These are phyloP conservation scores for Saccharomyces hybrid DNA, from an alignment of 1,139 yeast species.

Conservation along the genomic window DNA sequence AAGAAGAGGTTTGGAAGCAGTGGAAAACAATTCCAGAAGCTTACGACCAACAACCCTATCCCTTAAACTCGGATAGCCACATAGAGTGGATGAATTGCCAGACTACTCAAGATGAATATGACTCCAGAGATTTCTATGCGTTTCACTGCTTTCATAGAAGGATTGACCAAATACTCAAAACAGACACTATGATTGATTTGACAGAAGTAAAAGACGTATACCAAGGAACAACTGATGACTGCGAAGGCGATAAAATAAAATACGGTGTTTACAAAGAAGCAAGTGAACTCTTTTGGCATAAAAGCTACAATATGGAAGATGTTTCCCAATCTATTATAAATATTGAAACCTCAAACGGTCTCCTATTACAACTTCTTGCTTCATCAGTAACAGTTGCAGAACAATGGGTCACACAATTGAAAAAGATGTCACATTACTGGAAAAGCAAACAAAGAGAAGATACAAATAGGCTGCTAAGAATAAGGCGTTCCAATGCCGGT, in stretches of 20 bases:
- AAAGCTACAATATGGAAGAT: slow-evolving; percentile 9
- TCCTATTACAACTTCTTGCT: slow-evolving; percentile 50
- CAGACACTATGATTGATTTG: slow-evolving; percentile 59
- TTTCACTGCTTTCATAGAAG: slow-evolving; percentile 57
- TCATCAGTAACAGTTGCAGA: slow-evolving; percentile 44
- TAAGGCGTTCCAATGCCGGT: slow-evolving; percentile 43
- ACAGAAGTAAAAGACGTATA: slow-evolving; percentile 35
- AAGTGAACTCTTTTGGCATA: slow-evolving; percentile 40
- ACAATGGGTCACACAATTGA: slow-evolving; percentile 56
- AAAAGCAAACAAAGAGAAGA: slow-evolving; percentile 40
- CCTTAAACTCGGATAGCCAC: slow-evolving; percentile 42
- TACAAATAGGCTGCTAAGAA: slow-evolving; percentile 32
- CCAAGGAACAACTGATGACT: slow-evolving; percentile 31
- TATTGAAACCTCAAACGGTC: slow-evolving; percentile 38
- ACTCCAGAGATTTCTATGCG: slow-evolving; percentile 48
- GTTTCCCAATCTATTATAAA: slow-evolving; percentile 16
- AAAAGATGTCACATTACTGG: slow-evolving; percentile 54
- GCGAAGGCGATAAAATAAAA: slow-evolving; percentile 13
- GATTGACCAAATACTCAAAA: slow-evolving; percentile 45
- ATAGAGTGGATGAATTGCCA: slow-evolving; percentile 52
- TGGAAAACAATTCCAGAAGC: slow-evolving; percentile 32
- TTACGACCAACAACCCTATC: slow-evolving; percentile 47
- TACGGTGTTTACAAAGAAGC: slow-evolving; percentile 32
- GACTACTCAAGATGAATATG: slow-evolving; percentile 37
- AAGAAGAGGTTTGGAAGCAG: slow-evolving; percentile 17